These are phyloP conservation scores for Jimgerdemannia flammicorona DNA, from an alignment of 192 early-diverging fungal species.

Conservation along the genomic window DNA sequence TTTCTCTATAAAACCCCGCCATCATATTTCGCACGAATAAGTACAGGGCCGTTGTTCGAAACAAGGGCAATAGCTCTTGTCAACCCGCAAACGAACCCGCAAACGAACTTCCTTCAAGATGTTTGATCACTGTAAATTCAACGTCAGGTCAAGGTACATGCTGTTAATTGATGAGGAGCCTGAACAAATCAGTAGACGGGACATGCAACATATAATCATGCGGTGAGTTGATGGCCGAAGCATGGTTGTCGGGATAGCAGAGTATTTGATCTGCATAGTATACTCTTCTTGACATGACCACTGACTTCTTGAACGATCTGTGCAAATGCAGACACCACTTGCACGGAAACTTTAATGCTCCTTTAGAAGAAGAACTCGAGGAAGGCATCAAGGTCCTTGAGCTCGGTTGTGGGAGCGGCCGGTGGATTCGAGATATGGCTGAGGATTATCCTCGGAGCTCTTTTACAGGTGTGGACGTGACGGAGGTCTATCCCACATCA, in stretches of 20 bases:
- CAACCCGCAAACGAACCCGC: too few relatives aligned
- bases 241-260: not conserved
- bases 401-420: not conserved
- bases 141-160: not conserved
- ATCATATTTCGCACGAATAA: not conserved
- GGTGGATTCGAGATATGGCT: not conserved
- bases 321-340: not conserved
- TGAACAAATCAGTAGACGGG: not conserved
- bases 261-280: too few relatives aligned
- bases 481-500: conserved; percentile 29
- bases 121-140: not conserved
- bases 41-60: not conserved
- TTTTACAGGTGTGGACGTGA: conserved; percentile 36
- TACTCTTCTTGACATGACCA: not conserved
- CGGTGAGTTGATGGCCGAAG: not conserved
- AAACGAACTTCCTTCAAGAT: not conserved
- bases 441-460: conserved; percentile 20
- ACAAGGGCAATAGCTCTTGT: not conserved
- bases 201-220: not conserved
- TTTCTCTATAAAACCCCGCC: too few relatives aligned
- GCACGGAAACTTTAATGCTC: not conserved
- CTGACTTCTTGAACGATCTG: not conserved
- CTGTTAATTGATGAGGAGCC: not conserved
- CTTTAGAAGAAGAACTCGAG: not conserved
- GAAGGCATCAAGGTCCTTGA: conserved; percentile 2